Conservation (phyloP, 2,329 filamentous ascomycete species). For the Proliferodiscus dingleyae region DNA sequence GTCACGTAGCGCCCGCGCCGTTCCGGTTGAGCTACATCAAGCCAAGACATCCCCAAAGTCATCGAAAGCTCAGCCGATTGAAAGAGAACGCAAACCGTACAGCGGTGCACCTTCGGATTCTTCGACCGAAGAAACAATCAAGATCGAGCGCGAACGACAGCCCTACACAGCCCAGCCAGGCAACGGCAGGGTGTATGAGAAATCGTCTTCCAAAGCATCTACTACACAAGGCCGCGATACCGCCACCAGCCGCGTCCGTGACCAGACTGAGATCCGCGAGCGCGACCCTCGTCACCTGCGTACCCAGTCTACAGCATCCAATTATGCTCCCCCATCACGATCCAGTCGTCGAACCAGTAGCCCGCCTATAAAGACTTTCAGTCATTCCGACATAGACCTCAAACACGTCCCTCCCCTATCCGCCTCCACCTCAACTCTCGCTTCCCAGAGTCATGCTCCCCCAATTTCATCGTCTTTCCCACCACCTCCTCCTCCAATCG, state of each 20-base stretch:
- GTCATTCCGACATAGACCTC: constrained; percentile 24
- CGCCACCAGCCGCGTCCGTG: constrained; percentile 21
- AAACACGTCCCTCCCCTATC: constrained; percentile 22
- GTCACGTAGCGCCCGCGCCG: constrained; percentile 10
- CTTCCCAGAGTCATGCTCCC: neutral
- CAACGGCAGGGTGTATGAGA: constrained; percentile 50
- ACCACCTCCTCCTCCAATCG: constrained; percentile 25
- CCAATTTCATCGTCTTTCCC: constrained; percentile 11
- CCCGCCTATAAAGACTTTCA: constrained; percentile 25
- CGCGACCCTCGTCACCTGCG: constrained; percentile 14
- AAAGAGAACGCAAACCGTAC: constrained; percentile 36
- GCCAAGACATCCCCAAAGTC: constrained; percentile 19
- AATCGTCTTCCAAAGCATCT: constrained; percentile 14
- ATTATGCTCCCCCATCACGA: constrained; percentile 15
- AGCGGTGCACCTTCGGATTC: constrained; percentile 30
- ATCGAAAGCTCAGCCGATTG: constrained; percentile 30
- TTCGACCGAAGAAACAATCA: constrained; percentile 40
- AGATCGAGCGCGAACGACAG: constrained; percentile 61
- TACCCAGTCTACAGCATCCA: constrained; percentile 20
- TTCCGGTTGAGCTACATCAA: constrained; percentile 24
- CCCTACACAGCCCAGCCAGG: constrained; percentile 58
- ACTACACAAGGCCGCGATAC: constrained; percentile 18
- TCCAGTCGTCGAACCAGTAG: constrained; percentile 18
- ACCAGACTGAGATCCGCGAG: constrained; percentile 1
- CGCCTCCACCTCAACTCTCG: constrained; percentile 17